phyloP scores from a whole-genome alignment of 148 eudicot species.

The Heliosperma pusillum region DNA sequence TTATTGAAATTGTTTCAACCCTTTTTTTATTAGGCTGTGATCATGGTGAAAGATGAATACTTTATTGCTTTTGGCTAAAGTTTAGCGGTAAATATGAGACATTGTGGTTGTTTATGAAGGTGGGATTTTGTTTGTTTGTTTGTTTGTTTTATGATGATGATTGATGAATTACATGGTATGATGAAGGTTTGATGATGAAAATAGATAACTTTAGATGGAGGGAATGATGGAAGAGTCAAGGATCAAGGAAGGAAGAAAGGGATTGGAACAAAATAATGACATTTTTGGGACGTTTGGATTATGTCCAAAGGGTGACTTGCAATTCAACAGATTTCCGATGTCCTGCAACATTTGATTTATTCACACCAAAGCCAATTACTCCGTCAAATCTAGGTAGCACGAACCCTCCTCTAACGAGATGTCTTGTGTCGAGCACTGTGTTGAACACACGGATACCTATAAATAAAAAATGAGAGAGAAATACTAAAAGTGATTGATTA shows the following conservation, averaged over 20 bases:
- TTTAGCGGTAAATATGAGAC: not conserved
- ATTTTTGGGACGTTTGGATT: not conserved
- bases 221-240: not conserved
- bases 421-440: too few relatives aligned
- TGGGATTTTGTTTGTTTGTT: too few relatives aligned
- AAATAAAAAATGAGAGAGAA: too few relatives aligned
- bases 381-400: too few relatives aligned
- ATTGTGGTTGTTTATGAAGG: conserved; percentile 1
- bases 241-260: conserved; percentile 7
- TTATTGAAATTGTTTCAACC: not conserved
- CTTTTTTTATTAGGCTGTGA: not conserved
- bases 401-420: too few relatives aligned
- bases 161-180: conserved; percentile 3
- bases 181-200: not conserved
- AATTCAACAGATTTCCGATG: too few relatives aligned
- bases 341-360: too few relatives aligned
- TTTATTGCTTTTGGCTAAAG: not conserved
- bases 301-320: not conserved
- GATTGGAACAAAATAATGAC: not conserved
- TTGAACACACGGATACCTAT: too few relatives aligned
- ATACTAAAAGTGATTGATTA: too few relatives aligned
- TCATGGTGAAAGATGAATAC: not conserved
- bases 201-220: conserved; percentile 4
- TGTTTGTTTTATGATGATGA: not conserved
- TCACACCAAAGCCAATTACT: too few relatives aligned